Conservation (phyloP, 371 early-diverging fungal genomes). For the Saksenaea vasiformis region DNA sequence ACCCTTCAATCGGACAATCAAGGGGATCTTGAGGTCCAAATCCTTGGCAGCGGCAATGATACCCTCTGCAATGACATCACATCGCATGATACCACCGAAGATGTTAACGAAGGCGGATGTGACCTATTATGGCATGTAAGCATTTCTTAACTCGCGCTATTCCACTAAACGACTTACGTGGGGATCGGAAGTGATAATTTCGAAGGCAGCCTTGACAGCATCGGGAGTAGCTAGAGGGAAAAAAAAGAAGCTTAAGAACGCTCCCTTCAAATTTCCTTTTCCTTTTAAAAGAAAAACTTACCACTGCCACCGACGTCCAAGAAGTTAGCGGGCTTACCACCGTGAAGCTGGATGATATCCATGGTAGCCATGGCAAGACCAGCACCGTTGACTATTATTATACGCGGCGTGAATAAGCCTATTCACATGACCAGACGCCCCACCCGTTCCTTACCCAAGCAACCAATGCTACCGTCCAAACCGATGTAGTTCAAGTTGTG, state of each 20-base stretch:
- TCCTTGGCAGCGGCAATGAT: constrained; percentile 95
- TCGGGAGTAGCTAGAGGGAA: constrained; percentile 77
- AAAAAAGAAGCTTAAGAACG: neutral
- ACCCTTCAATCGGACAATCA: constrained; percentile 96
- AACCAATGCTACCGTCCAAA: constrained; percentile 88
- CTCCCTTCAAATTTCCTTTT: too few relatives aligned
- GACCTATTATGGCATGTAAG: constrained; percentile 32
- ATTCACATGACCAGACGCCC: neutral
- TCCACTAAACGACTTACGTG: constrained; percentile 40
- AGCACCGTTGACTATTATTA: constrained; percentile 89
- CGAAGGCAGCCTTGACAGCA: constrained; percentile 98
- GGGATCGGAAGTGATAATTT: constrained; percentile 96
- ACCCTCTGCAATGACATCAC: constrained; percentile 98
- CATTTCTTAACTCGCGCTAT: neutral
- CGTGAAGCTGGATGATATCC: constrained; percentile 99
- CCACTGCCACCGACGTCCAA: constrained; percentile 96
- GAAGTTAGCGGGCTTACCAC: constrained; percentile 99
- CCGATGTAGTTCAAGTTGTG: constrained; percentile 98
- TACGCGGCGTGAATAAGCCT: constrained; percentile 1
- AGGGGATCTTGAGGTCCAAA: constrained; percentile 88
- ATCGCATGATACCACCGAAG: constrained; percentile 99
- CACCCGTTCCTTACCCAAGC: constrained; percentile 46
- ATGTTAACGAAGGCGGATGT: constrained; percentile 99
- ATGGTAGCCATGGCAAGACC: constrained; percentile 99
- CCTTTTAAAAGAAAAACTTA: constrained; percentile 9